Base-by-base conservation (phyloP, 768 basidiomycete species). In the Coprinopsis strossmayeri region DNA sequence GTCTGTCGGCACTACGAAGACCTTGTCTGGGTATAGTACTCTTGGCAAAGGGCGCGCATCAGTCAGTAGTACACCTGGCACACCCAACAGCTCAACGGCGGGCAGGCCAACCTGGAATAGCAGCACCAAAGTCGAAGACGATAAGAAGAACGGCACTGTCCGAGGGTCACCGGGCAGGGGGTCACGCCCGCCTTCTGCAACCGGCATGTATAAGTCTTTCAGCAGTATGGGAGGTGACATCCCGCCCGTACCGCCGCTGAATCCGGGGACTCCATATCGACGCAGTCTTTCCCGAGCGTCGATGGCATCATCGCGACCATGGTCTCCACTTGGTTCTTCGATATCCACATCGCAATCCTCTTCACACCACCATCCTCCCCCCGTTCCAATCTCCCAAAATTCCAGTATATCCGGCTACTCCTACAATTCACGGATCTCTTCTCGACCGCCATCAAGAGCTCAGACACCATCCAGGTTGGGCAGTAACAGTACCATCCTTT, bases 221-320 rank as follows among this genome's bases (percentile, higher is more conserved):
- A 51, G 37, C 23, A 38, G 50, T 18, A 62, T 60, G 9, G 50
- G 54, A 39, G 46, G 58, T 46, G 60, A 62, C 56, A 59, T 66
- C 38, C 76, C 72, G 17, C 69, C 78, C 23, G 70, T 76, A 23
- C 78, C 79, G 17, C 62, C 69, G 24, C 55, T 71, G n/a, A 42
- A 37, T 51, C 5, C 28, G 12, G 71, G 69, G 13, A 70, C 79
- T 1, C 68, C 76, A 7, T 75, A 78, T 55, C 72, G 74, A 54
- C 74, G 87, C 52, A 87, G 87, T 63, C 55, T 80, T 24, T 88
- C 87, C 23, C 76, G 87, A 42, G 77, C 78, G 23, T 89, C 87
- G 13, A 82, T 87, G 73, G 74, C 80, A 17, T 87, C 87, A 45
- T 88, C 85, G 12, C 71, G 87, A 35, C 87, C 87, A 43, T 88